Conservation (phyloP, 2,329 filamentous ascomycete species). For the Paecilomyces fulvus region DNA sequence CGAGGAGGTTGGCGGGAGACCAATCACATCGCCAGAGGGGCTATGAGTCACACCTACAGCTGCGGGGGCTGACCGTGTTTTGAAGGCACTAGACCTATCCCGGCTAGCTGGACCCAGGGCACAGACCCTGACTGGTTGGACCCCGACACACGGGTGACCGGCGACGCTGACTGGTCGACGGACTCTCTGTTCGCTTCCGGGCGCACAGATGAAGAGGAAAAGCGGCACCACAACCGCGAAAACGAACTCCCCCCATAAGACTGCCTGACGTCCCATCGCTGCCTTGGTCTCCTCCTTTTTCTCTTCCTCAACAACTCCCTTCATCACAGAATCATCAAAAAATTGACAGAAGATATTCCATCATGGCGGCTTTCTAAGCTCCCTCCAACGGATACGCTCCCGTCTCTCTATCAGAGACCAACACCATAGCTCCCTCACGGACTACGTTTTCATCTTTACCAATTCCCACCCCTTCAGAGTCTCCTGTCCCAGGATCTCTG, state of each 20-base stretch:
- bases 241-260: slow-evolving; percentile 20
- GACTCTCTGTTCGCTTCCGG: slow-evolving; percentile 1
- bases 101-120: slow-evolving; percentile 4
- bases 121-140: slow-evolving; percentile 16
- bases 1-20: slow-evolving; percentile 4
- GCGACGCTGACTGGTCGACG: background rate
- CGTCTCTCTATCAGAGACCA: slow-evolving; percentile 32
- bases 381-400: slow-evolving; percentile 13
- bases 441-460: slow-evolving; percentile 20
- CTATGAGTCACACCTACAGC: slow-evolving; percentile 33
- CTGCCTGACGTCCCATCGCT: slow-evolving; percentile 30
- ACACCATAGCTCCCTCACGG: slow-evolving; percentile 32
- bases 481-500: slow-evolving; percentile 38
- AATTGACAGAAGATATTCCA: slow-evolving; percentile 12
- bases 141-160: background rate
- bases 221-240: background rate
- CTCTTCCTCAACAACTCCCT: slow-evolving; percentile 6
- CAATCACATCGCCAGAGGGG: slow-evolving; percentile 14
- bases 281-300: slow-evolving; percentile 22
- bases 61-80: slow-evolving; percentile 6
- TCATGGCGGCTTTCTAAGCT: slow-evolving; percentile 35
- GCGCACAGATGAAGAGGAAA: too few species aligned
- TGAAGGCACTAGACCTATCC: slow-evolving; percentile 2
- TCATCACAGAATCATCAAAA: slow-evolving; percentile 3
- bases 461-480: slow-evolving; percentile 28